A percentile compares a stretch with the other conserved stretches of the same genome.
Conservation (phyloP, 2,329 filamentous ascomycete species). For the Arthrobotrys entomopaga region DNA sequence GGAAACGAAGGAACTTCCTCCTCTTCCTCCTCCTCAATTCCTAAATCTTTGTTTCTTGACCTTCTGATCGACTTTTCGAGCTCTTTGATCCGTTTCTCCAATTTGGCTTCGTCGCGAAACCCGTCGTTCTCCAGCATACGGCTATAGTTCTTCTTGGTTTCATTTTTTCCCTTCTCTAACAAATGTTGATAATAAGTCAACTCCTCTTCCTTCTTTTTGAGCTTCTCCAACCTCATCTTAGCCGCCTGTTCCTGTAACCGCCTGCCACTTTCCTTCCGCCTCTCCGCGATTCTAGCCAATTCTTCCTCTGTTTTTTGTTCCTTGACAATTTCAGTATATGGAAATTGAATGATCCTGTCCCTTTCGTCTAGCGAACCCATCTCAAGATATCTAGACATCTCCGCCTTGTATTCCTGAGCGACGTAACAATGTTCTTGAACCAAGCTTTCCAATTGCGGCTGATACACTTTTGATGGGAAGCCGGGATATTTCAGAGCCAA, state of each 20-base stretch:
- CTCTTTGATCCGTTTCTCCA: conserved; percentile 86
- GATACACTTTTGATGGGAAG: conserved; percentile 85
- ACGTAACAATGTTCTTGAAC: conserved; percentile 90
- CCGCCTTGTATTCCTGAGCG: conserved; percentile 81
- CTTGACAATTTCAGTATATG: conserved; percentile 89
- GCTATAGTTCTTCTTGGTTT: conserved; percentile 90
- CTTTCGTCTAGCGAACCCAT: conserved; percentile 92
- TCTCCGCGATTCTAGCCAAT: conserved; percentile 86
- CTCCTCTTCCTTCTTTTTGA: conserved; percentile 95
- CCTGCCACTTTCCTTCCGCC: conserved; percentile 92
- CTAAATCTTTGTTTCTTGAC: conserved; percentile 91
- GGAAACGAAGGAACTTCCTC: conserved; percentile 85
- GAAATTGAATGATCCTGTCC: conserved; percentile 89
- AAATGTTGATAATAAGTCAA: conserved; percentile 91
- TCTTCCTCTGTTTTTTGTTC: conserved; percentile 95
- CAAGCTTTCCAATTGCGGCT: conserved; percentile 86
- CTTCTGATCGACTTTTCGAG: conserved; percentile 90
- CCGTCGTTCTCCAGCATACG: conserved; percentile 88
- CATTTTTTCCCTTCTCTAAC: conserved; percentile 75
- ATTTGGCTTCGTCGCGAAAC: conserved; percentile 85
- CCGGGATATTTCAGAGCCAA: conserved; percentile 90
- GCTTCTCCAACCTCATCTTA: conserved; percentile 94
- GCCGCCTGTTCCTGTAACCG: conserved; percentile 94
- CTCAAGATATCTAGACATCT: conserved; percentile 80
- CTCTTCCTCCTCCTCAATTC: conserved; percentile 79